These are phyloP conservation scores for Anacardium occidentale DNA, from an alignment of 345 rosid genomes.

Conservation along the genomic window DNA sequence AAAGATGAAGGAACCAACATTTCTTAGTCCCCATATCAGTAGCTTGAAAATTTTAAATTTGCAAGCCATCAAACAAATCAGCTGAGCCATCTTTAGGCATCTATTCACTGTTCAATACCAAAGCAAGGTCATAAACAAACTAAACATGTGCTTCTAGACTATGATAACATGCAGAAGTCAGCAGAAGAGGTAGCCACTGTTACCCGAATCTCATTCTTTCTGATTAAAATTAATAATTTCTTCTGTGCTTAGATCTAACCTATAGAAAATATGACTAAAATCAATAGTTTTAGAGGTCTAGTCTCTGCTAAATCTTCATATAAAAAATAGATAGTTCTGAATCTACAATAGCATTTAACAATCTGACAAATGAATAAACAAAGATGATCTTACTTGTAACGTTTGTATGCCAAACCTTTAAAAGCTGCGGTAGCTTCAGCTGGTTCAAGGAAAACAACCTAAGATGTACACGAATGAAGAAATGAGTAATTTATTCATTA, in stretches of 20 bases:
- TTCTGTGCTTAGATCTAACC: too few species aligned
- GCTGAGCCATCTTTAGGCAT: too few species aligned
- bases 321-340: not conserved
- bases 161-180: not conserved
- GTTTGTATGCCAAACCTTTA: conserved; percentile 83
- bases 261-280: not conserved
- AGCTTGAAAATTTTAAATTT: not conserved
- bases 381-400: conserved; percentile 66
- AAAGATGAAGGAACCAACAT: too few species aligned
- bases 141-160: not conserved
- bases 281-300: not conserved
- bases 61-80: not conserved
- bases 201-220: too few species aligned
- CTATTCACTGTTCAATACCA: not conserved
- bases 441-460: conserved; percentile 92
- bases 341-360: not conserved
- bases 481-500: not conserved
- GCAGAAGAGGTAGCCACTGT: too few species aligned
- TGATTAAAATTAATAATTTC: too few species aligned
- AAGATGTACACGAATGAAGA: conserved; percentile 20
- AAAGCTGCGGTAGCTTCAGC: conserved; percentile 88
- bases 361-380: not conserved
- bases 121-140: not conserved
- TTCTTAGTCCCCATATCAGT: not conserved
- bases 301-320: not conserved